Percentiles rank a stretch among this genome's conserved stretches.
Evolutionary conservation across 148 eudicot species (phyloP).

Genomic region (Polygonum aviculare): DNA sequence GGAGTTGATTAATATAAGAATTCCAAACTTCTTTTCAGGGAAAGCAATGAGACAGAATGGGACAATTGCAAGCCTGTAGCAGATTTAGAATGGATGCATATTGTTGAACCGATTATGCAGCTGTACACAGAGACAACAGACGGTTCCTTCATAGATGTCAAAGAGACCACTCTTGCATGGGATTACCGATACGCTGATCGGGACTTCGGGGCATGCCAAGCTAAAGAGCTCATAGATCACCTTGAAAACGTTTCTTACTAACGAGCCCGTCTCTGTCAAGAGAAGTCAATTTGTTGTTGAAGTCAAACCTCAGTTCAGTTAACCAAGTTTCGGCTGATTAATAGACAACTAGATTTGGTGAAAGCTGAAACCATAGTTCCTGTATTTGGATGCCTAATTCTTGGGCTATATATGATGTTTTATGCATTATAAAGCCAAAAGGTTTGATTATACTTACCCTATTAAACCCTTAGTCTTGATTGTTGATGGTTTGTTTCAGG

Average conservation of each 20-base stretch:
- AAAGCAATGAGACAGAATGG: slow-evolving; percentile 28
- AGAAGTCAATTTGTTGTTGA: slow-evolving; percentile 37
- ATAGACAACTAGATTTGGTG: too few relatives aligned
- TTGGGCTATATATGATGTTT: too few relatives aligned
- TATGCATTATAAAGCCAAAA: too few relatives aligned
- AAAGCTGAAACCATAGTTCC: neutral
- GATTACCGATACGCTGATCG: slow-evolving; percentile 38
- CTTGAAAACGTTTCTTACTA: slow-evolving; percentile 43
- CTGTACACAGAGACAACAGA: slow-evolving; percentile 44
- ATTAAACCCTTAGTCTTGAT: too few relatives aligned
- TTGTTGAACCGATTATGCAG: slow-evolving; percentile 40
- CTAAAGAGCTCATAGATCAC: slow-evolving; percentile 47
- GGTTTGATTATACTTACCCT: too few relatives aligned
- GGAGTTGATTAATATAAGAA: neutral
- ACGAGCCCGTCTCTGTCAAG: slow-evolving; percentile 48
- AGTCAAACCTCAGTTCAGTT: slow-evolving; percentile 50
- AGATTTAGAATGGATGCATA: slow-evolving; percentile 37
- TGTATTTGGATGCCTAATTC: too few relatives aligned
- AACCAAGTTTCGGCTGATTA: too few relatives aligned
- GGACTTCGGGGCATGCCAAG: slow-evolving; percentile 44
- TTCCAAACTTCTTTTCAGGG: slow-evolving; percentile 14
- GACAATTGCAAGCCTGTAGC: slow-evolving; percentile 23
- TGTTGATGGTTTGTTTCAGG: slow-evolving; percentile 21
- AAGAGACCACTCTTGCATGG: slow-evolving; percentile 41
- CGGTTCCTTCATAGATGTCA: slow-evolving; percentile 37